Evolutionary conservation across 176 grass and related monocot genomes (phyloP).

Genomic region (Otatea glauca): DNA sequence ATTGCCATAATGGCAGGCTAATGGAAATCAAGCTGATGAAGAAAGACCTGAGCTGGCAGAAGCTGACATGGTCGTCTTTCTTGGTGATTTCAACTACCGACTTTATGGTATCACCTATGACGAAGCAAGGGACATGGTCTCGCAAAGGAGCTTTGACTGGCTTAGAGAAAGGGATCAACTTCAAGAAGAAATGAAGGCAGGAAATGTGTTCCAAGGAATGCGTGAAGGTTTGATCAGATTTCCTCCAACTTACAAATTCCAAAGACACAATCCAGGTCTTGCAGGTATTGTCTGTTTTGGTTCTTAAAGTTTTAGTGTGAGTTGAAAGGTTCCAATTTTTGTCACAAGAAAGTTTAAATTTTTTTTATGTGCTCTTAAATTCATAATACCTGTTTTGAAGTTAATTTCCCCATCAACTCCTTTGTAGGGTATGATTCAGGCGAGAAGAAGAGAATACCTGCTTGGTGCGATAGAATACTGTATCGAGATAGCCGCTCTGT

Average conservation of each 20-base stretch:
- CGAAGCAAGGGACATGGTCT: constrained; percentile 96
- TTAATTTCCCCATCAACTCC: constrained; percentile 34
- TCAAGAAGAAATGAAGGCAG: constrained; percentile 80
- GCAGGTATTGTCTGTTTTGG: constrained; percentile 60
- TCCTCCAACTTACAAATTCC: constrained; percentile 99
- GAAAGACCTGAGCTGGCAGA: no score
- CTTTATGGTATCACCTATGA: constrained; percentile 89
- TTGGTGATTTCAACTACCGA: constrained; percentile 98
- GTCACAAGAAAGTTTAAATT: background rate
- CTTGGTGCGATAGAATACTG: constrained; percentile 97
- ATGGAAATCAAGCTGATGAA: no score
- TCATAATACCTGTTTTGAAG: constrained; percentile 31
- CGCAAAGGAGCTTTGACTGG: constrained; percentile 95
- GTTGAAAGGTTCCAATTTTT: constrained; percentile 25
- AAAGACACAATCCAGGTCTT: constrained; percentile 76
- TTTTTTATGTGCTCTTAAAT: background rate
- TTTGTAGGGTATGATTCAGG: constrained; percentile 90
- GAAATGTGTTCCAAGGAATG: constrained; percentile 98
- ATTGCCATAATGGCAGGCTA: no score
- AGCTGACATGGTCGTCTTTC: constrained; percentile 26
- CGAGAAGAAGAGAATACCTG: constrained; percentile 97
- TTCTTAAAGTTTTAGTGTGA: background rate
- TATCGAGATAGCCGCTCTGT: constrained; percentile 88
- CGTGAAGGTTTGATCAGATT: constrained; percentile 89
- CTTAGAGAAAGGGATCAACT: constrained; percentile 98